phyloP scores from a whole-genome alignment of 768 basidiomycete species.

The Amanita pseudoporphyria region DNA sequence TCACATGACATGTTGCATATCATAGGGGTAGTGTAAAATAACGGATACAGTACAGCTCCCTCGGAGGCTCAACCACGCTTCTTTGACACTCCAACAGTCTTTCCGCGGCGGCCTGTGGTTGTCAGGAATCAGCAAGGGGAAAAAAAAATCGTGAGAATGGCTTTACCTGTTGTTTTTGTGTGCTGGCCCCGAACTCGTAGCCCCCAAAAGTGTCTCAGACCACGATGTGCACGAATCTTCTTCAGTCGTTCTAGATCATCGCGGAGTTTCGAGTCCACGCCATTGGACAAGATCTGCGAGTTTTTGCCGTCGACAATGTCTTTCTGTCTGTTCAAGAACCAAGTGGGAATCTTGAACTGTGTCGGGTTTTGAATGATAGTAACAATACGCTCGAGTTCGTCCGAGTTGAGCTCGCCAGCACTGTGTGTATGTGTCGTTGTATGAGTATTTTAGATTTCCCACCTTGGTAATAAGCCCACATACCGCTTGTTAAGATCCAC shows the following conservation, averaged over 20 bases:
- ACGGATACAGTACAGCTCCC: background rate
- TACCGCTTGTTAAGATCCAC: constrained; percentile 98
- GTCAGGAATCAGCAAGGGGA: background rate
- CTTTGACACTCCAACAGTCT: constrained; percentile 95
- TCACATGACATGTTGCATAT: background rate
- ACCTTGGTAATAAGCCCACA: constrained; percentile 17
- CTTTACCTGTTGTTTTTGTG: constrained; percentile 94
- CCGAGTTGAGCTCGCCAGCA: constrained; percentile 98
- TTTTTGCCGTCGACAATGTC: constrained; percentile 97
- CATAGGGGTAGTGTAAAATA: background rate
- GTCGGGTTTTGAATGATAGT: constrained; percentile 99
- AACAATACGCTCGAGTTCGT: constrained; percentile 97
- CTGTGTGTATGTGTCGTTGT: constrained; percentile 43
- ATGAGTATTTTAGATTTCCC: constrained; percentile 1
- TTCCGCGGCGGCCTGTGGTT: constrained; percentile 81
- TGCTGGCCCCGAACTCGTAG: constrained; percentile 96
- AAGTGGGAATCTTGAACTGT: constrained; percentile 98
- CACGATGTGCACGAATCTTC: constrained; percentile 97
- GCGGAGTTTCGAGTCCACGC: constrained; percentile 95
- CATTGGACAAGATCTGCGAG: constrained; percentile 91
- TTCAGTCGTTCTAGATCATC: constrained; percentile 97
- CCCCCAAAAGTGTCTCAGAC: constrained; percentile 89
- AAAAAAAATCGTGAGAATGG: background rate
- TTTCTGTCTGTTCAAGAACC: constrained; percentile 99
- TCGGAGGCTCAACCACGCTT: constrained; percentile 58